Evolutionary conservation across 2,329 filamentous ascomycete genomes (phyloP).

Genomic region (Diaporthe ampelina): DNA sequence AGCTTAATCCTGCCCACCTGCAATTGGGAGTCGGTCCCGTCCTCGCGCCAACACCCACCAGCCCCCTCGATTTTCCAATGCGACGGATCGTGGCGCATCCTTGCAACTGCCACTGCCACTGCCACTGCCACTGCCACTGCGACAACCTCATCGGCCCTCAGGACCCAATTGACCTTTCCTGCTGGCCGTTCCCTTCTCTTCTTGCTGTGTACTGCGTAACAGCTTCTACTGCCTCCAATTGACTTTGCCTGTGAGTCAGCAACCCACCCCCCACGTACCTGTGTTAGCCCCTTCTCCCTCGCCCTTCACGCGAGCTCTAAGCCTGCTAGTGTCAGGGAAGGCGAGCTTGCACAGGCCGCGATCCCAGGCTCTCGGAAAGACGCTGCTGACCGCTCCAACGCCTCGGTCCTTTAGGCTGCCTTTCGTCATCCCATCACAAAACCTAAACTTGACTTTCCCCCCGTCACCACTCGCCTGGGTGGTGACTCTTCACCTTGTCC

Average conservation of each 20-base stretch:
- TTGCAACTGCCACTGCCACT: slow-evolving; percentile 36
- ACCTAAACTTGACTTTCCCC: slow-evolving; percentile 70
- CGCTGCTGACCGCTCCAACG: slow-evolving; percentile 37
- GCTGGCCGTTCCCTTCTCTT: slow-evolving; percentile 18
- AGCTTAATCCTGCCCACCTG: slow-evolving; percentile 35
- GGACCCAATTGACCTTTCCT: slow-evolving; percentile 37
- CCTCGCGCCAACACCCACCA: slow-evolving; percentile 44
- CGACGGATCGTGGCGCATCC: slow-evolving; percentile 36
- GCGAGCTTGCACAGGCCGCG: slow-evolving; percentile 22
- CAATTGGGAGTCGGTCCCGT: background rate
- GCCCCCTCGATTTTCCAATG: slow-evolving; percentile 41
- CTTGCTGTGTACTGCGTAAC: slow-evolving; percentile 33
- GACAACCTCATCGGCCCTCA: slow-evolving; percentile 13
- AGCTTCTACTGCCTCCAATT: slow-evolving; percentile 33
- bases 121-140: slow-evolving; percentile 33
- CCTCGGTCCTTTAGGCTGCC: slow-evolving; percentile 28
- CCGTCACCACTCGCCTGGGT: slow-evolving; percentile 54
- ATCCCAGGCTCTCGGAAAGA: slow-evolving; percentile 12
- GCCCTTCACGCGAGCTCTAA: background rate
- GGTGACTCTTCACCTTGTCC: slow-evolving; percentile 64
- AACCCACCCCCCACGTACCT: background rate
- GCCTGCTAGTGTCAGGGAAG: slow-evolving; percentile 13
- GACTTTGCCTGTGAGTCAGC: slow-evolving; percentile 38
- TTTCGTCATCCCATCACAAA: slow-evolving; percentile 57
- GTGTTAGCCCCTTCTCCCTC: background rate